Evolutionary conservation across 352 stramenopile genomes (phyloP).

Genomic region (Phytophthora fragariaefolia): DNA sequence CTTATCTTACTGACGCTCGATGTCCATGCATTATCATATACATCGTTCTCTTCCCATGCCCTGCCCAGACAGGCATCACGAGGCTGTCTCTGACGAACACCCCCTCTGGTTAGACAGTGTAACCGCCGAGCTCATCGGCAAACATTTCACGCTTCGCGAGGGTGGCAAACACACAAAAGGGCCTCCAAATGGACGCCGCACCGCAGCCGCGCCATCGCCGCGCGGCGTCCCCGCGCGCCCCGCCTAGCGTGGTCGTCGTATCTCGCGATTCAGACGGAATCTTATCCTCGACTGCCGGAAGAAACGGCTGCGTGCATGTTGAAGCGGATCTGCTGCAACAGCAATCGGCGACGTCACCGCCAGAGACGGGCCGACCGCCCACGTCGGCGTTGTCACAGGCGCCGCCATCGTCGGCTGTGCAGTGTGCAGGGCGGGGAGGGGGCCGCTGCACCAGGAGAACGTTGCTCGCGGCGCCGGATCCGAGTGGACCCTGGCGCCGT

Average conservation of each 20-base stretch:
- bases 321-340: slow-evolving; percentile 25
- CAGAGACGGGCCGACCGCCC: slow-evolving; percentile 20
- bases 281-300: slow-evolving; percentile 16
- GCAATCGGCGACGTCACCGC: slow-evolving; percentile 3
- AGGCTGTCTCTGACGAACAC: too few species aligned
- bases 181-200: too few species aligned
- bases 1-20: too few species aligned
- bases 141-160: too few species aligned
- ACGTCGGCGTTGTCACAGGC: slow-evolving; percentile 34
- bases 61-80: too few species aligned
- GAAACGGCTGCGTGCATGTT: slow-evolving; percentile 23
- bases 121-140: too few species aligned
- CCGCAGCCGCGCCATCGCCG: too few species aligned
- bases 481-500: not conserved
- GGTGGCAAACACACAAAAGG: too few species aligned
- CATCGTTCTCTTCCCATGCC: too few species aligned
- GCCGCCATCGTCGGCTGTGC: slow-evolving; percentile 8
- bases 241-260: slow-evolving; percentile 5
- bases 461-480: slow-evolving; percentile 4
- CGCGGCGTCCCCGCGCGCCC: not conserved
- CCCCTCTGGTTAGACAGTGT: too few species aligned
- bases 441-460: slow-evolving; percentile 24
- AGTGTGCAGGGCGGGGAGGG: slow-evolving; percentile 12
- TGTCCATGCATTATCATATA: too few species aligned
- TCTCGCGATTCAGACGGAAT: slow-evolving; percentile 28